A percentile compares a stretch with the other conserved stretches of the same genome.
These are phyloP conservation scores for Alloteropsis semialata DNA, from an alignment of 176 grass and related monocot genomes.

Conservation along the genomic window DNA sequence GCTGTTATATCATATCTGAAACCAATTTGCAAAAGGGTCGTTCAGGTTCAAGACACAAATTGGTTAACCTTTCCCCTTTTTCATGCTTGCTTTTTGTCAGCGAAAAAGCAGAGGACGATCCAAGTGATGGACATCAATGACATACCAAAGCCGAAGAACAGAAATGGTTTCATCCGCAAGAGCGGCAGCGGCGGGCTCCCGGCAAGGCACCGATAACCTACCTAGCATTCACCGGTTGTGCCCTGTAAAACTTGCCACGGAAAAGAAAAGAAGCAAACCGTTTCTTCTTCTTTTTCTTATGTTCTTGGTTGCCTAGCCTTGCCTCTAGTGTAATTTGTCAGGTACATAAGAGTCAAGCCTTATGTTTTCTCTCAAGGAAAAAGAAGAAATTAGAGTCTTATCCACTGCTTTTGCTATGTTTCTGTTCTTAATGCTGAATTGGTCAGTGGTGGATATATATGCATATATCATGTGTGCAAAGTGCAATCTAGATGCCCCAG, in stretches of 20 bases:
- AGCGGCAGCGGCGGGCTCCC: constrained; percentile 13
- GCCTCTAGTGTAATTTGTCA: background rate
- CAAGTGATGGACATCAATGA: constrained; percentile 85
- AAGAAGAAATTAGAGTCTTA: background rate
- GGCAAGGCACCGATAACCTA: constrained; percentile 42
- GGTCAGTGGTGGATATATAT: background rate
- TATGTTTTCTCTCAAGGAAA: background rate
- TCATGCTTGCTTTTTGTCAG: constrained; percentile 14
- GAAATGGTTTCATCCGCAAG: constrained; percentile 60
- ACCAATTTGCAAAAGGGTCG: background rate
- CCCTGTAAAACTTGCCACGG: background rate
- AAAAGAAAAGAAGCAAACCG: background rate
- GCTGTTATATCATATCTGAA: background rate
- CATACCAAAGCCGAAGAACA: constrained; percentile 63
- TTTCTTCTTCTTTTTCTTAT: constrained; percentile 10
- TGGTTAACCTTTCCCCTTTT: background rate
- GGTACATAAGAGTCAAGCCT: background rate
- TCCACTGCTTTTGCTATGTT: background rate
- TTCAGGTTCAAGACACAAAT: background rate
- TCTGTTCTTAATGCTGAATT: background rate
- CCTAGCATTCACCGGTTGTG: background rate
- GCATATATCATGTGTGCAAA: background rate
- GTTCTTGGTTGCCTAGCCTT: background rate
- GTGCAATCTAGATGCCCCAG: background rate
- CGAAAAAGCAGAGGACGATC: constrained; percentile 80